phyloP scores from a whole-genome alignment of 495 filamentous ascomycete species.

The Neurospora sp. region DNA sequence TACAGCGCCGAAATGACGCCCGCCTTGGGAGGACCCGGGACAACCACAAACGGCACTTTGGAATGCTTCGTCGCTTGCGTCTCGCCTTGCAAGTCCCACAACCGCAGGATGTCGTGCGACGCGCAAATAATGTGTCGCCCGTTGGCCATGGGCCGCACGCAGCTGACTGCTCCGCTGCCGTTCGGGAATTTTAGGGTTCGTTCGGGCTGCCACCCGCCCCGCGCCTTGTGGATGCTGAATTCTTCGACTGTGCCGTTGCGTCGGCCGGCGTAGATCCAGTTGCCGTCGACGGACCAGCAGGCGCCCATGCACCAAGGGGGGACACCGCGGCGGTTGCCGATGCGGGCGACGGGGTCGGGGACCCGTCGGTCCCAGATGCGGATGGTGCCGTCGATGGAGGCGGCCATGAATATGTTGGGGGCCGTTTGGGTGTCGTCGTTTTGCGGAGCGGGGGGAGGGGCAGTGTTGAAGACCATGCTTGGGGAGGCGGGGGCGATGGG shows the following conservation, averaged over 20 bases:
- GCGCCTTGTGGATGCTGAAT: conserved; percentile 77
- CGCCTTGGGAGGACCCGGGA: conserved; percentile 80
- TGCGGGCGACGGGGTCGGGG: conserved; percentile 65
- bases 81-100: conserved; percentile 73
- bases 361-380: conserved; percentile 85
- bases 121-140: conserved; percentile 89
- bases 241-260: conserved; percentile 94
- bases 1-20: conserved; percentile 80
- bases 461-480: conserved; percentile 18
- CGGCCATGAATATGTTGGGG: conserved; percentile 72
- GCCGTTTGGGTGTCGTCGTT: conserved; percentile 36
- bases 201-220: conserved; percentile 49
- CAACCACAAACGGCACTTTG: conserved; percentile 83
- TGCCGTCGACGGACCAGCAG: conserved; percentile 95
- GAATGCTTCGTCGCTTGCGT: conserved; percentile 55
- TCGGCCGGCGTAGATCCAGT: conserved; percentile 87
- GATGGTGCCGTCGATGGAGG: conserved; percentile 79
- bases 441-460: conserved; percentile 14
- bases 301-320: conserved; percentile 98
- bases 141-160: conserved; percentile 84
- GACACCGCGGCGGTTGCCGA: conserved; percentile 56
- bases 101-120: conserved; percentile 83
- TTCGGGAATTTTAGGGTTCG: conserved; percentile 84
- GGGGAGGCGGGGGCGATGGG: conserved; percentile 20
- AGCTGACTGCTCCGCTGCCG: conserved; percentile 81